Evolutionary conservation across 257 asterid species (phyloP).

Genomic region (Solanum paucissectum): DNA sequence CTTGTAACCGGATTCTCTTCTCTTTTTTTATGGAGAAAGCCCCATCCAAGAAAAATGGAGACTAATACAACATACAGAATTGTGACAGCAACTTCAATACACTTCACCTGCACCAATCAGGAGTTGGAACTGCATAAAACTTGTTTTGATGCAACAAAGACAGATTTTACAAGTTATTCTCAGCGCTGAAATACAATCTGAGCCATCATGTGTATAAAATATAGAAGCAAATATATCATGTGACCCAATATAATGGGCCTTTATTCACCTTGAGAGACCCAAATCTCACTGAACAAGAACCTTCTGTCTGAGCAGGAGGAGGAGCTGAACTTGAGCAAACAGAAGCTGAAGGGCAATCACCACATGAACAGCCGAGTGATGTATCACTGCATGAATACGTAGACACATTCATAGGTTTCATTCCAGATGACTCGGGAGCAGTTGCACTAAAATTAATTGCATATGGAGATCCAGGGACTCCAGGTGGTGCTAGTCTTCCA

Average conservation of each 20-base stretch:
- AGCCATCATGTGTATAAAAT: background rate
- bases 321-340: constrained; percentile 63
- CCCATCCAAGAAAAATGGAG: constrained; percentile 90
- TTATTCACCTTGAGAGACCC: constrained; percentile 72
- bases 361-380: constrained; percentile 95
- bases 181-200: background rate
- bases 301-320: constrained; percentile 49
- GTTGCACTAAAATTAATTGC: constrained; percentile 61
- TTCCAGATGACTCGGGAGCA: constrained; percentile 67
- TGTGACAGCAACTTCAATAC: constrained; percentile 79
- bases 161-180: background rate
- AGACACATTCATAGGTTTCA: constrained; percentile 82
- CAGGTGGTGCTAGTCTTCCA: constrained; percentile 61
- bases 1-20: constrained; percentile 39
- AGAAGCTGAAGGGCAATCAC: constrained; percentile 85
- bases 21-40: constrained; percentile 56
- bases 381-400: constrained; percentile 85
- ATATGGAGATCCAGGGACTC: constrained; percentile 86
- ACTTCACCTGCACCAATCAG: constrained; percentile 66
- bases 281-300: constrained; percentile 74
- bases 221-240: background rate
- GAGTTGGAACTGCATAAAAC: constrained; percentile 1
- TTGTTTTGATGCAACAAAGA: background rate
- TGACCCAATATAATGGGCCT: background rate
- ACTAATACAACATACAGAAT: constrained; percentile 54